Evolutionary conservation across 2,329 filamentous ascomycete genomes (phyloP), one percentile per base, ranked within the genome.

Genomic region (Pseudogymnoascus sp.): DNA sequence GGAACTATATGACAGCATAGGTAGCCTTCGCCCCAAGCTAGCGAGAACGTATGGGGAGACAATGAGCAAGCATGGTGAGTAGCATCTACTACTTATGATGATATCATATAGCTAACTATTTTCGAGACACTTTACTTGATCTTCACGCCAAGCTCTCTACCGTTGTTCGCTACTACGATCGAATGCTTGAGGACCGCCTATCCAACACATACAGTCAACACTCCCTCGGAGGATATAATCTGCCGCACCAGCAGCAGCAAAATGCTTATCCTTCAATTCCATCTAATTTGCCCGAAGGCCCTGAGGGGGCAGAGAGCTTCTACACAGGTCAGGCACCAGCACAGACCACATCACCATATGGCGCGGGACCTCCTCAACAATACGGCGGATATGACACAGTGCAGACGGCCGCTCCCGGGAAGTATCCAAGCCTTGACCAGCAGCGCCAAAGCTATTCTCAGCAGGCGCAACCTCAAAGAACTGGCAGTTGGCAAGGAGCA

Each of bases 21-120:
- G 93, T n/a, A 83, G 91, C 14, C 78, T 99, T 66, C 84, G 94
- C 59, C 94, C 94, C 1, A 99, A 99, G 75, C 80, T 99, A 62
- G 94, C 94, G 4, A 85, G 94, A 63, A 97, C 93, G 0, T 97
- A 97, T 72, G 94, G 94, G 62, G 94, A 99, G 78, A 97, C 94
- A 0, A 97, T 99, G 94, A 97, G 94, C 83, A 99, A 99, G 76
- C 94, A 97, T 75, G 92, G 91, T 91, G 28, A 9, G n/a, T 9
- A 3, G 9, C 5, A 39, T 25, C 45, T 61, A 36, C 36, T 14
- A 55, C n/a, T 33, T 33, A 25, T 33, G 14, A 30, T 33, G 7
- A 41, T 52, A 19, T 22, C 22, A 33, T n/a, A 30, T 28, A 62
- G 16, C 36, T 61, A 60, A 28, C 76, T 82, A 70, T 82, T 66